Base-by-base conservation (phyloP, 768 basidiomycete genomes). In the Hortiboletus campestris region DNA sequence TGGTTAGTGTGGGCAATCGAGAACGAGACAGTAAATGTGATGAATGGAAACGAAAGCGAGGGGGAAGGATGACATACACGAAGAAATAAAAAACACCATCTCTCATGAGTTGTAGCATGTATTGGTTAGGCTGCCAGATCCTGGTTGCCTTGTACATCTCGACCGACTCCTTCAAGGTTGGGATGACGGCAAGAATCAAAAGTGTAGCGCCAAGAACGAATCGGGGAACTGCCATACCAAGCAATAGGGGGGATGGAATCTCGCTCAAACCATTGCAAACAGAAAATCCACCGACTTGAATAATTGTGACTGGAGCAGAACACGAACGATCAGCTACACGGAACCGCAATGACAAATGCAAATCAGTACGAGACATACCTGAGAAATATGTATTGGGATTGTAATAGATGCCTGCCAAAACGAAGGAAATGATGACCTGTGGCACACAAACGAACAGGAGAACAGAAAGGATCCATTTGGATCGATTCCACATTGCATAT, bases 81-180 rank as follows among this genome's bases (percentile, higher is more conserved):
- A 59, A 12, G n/a, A 54, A 55, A 28, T 48, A 61, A 9, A 61
- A 16, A 7, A 51, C 14, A 0, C 53, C 53, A 20, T 59, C 59
- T 20, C 16, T 22, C 12, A 36, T 9, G 5, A 61, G 35, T 2
- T 25, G 29, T 35, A 32, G 34, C 39, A 61, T 42, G 16, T 51
- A 59, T 17, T 17, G 35, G 17, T 61, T 61, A 19, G 20, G 38
- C 9, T 51, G 59, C 59, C 53, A 61, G 12, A 11, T 40, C 17
- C 32, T 46, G 0, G 46, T 59, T 14, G 49, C 49, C 22, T 7
- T 55, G 49, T 59, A 51, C 39, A 55, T 55, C 6, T 25, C 17
- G 10, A 61, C 0, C 1, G 49, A 55, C 5, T 41, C 5, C 28
- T 11, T 40, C 16, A 45, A 19, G 13, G 46, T 51, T 40, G 19